phyloP scores from a whole-genome alignment of 1,284 basidiomycete species.

The Testicularia cyperi region DNA sequence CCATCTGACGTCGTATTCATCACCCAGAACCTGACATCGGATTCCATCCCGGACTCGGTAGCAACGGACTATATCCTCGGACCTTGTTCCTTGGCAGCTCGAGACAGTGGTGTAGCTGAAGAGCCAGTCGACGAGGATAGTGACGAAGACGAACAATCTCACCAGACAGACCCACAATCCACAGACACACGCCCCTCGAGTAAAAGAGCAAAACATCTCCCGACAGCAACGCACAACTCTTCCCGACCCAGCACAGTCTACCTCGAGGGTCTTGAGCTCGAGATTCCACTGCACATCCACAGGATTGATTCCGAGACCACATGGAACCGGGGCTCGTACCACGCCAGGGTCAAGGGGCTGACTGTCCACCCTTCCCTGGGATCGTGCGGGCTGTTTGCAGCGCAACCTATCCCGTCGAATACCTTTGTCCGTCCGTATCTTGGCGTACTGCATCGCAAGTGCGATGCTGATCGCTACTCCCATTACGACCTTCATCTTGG shows the following conservation, averaged over 20 bases:
- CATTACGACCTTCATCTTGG: constrained; percentile 86
- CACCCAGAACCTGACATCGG: constrained; percentile 21
- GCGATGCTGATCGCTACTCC: constrained; percentile 65
- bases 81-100: background rate
- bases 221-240: constrained; percentile 20
- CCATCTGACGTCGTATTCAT: constrained; percentile 18
- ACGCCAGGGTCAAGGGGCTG: constrained; percentile 22
- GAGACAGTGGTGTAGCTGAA: no score
- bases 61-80: constrained; percentile 16
- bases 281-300: constrained; percentile 12
- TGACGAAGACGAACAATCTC: no score
- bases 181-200: background rate
- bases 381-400: constrained; percentile 79
- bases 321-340: constrained; percentile 15
- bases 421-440: constrained; percentile 77
- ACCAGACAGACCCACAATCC: background rate
- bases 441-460: constrained; percentile 78
- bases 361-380: constrained; percentile 73
- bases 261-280: no score
- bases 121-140: no score
- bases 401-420: constrained; percentile 68
- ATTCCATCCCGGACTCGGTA: constrained; percentile 6
- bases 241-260: constrained; percentile 1
- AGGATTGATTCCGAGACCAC: constrained; percentile 7
- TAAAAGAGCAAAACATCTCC: background rate